Evolutionary conservation across 2,329 filamentous ascomycete genomes (phyloP).

Genomic region (Aspergillus aculeatus): DNA sequence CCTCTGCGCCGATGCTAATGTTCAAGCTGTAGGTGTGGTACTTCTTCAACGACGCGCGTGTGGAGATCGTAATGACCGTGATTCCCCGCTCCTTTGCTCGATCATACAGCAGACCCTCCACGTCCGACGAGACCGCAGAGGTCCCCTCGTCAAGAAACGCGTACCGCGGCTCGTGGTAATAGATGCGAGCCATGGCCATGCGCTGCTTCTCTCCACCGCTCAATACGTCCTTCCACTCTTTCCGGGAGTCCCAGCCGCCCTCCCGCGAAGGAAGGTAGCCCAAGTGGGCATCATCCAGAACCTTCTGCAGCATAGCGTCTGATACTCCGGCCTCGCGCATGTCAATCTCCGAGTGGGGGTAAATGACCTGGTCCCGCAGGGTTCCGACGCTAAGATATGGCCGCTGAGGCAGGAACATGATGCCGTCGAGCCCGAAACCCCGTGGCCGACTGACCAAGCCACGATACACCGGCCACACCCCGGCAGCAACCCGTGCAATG

Average conservation of each 20-base stretch:
- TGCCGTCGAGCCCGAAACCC: conserved; percentile 76
- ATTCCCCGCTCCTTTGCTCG: conserved; percentile 89
- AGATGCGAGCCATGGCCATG: conserved; percentile 81
- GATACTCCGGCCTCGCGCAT: conserved; percentile 79
- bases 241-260: conserved; percentile 93
- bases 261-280: conserved; percentile 90
- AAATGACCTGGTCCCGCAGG: conserved; percentile 94
- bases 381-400: conserved; percentile 92
- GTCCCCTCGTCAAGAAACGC: conserved; percentile 96
- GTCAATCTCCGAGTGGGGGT: conserved; percentile 90
- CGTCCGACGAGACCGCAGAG: conserved; percentile 83
- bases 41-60: conserved; percentile 87
- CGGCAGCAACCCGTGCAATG: conserved; percentile 81
- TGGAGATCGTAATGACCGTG: conserved; percentile 94
- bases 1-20: conserved; percentile 74
- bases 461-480: conserved; percentile 93
- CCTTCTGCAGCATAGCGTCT: conserved; percentile 73
- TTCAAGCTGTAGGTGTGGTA: conserved; percentile 92
- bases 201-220: conserved; percentile 96
- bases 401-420: conserved; percentile 96
- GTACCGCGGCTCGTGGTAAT: conserved; percentile 94
- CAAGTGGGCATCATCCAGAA: conserved; percentile 79
- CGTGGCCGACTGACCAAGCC: conserved; percentile 88
- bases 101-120: conserved; percentile 92
- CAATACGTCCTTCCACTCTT: conserved; percentile 99